Conservation (phyloP, 83 land plant species). For the Picea engelmannii region DNA sequence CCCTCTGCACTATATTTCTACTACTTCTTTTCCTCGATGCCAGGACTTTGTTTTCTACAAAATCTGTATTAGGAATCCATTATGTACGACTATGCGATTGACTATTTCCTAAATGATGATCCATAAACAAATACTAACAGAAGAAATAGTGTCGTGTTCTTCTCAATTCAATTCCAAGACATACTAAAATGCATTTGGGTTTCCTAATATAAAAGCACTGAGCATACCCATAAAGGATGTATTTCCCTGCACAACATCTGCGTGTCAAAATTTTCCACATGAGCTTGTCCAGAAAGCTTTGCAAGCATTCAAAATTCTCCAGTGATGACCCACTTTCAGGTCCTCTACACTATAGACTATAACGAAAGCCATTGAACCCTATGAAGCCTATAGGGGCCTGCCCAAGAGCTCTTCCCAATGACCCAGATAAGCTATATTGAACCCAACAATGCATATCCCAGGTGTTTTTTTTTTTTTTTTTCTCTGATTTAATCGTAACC, state of each 20-base stretch:
- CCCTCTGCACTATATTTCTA: neutral
- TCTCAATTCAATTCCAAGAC: neutral
- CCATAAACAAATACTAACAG: neutral
- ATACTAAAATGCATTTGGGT: neutral
- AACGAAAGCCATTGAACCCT: too few species aligned
- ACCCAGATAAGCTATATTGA: neutral
- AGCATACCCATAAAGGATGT: neutral
- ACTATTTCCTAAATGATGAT: too few species aligned
- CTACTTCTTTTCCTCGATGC: neutral
- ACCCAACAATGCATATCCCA: neutral
- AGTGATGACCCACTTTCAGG: neutral
- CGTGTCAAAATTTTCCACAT: neutral
- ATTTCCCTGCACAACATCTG: conserved; percentile 1
- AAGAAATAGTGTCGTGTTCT: neutral
- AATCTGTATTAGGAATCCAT: neutral
- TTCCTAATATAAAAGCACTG: neutral
- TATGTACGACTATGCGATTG: neutral
- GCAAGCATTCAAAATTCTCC: neutral
- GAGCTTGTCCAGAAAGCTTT: neutral
- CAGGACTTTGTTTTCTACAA: neutral
- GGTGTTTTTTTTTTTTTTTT: neutral
- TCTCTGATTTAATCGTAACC: neutral
- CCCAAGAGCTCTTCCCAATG: too few species aligned
- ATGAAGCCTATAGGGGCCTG: too few species aligned
- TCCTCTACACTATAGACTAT: neutral